These are phyloP conservation scores for Porodaedalea pini DNA, from an alignment of 1,284 basidiomycete species.

Conservation along the genomic window DNA sequence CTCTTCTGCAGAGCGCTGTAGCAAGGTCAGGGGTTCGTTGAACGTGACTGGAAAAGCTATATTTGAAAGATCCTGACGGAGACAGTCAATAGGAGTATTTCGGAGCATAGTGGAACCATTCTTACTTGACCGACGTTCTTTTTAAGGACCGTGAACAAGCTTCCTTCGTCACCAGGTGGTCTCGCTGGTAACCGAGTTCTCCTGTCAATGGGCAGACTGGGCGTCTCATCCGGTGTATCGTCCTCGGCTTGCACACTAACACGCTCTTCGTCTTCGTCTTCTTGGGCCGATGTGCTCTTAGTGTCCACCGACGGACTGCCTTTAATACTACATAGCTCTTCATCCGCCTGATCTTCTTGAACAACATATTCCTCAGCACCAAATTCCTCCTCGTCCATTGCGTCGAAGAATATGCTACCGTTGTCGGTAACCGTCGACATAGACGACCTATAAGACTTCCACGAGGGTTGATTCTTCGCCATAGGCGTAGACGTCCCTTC, in stretches of 20 bases:
- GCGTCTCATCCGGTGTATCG: conserved; percentile 22
- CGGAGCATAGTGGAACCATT: not conserved
- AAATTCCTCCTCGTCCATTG: conserved; percentile 46
- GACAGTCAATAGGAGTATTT: not conserved
- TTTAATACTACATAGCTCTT: conserved; percentile 27
- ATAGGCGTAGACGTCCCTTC: not conserved
- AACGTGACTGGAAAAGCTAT: conserved; percentile 84
- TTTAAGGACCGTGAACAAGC: conserved; percentile 81
- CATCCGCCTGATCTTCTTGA: conserved; percentile 35
- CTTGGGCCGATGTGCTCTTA: conserved; percentile 6
- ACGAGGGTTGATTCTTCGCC: conserved; percentile 2
- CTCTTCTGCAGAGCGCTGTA: conserved; percentile 81
- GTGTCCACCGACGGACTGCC: conserved; percentile 19
- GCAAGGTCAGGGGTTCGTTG: conserved; percentile 82
- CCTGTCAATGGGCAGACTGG: conserved; percentile 37
- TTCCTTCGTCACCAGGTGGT: conserved; percentile 80
- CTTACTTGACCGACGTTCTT: conserved; percentile 89
- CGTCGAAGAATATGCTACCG: conserved; percentile 70
- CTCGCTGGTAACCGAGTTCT: conserved; percentile 64
- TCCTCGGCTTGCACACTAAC: conserved; percentile 25
- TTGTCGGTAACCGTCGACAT: conserved; percentile 46
- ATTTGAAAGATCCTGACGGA: conserved; percentile 74
- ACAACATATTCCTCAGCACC: conserved; percentile 69
- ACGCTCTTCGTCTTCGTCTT: conserved; percentile 16
- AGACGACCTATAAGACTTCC: conserved; percentile 34